Evolutionary conservation across 257 asterid genomes (phyloP), one percentile per base, ranked within the genome.

Genomic region (Echites panduratus): DNA sequence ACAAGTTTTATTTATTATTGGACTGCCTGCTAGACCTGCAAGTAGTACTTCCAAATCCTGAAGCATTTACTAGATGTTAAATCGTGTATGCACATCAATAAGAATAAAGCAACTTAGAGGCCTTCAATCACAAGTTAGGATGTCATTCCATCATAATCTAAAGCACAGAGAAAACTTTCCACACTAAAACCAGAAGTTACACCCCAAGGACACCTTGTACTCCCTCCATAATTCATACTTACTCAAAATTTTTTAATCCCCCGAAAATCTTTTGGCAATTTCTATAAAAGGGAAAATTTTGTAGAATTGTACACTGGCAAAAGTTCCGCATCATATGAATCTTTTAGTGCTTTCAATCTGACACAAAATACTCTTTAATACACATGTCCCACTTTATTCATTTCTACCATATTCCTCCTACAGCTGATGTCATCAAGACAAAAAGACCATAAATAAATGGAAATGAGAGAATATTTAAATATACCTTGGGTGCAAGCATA

Each of bases 401-500:
- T 32, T 32, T 32, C 49, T 19, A 38, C 49, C 1, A 64, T 35
- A 59, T 64, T 17, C 38, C 16, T 64, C 14, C 38, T 17, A 20
- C 13, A 17, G 68, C 13, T 16, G 10, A 17, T 35, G 16, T 11
- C 26, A 70, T 49, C 64, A 27, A 17, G 45, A 22, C 70, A 49
- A 71, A n/a, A 66, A 76, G 22, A 40, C 24, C 13, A 26, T 4
- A 63, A 48, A 27, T 16, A 27, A 44, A 6, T 56, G 58, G 50
- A 35, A 14, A 49, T 47, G 73, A 72, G 64, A 58, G 11, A 70
- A 44, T 5, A 24, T 41, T 63, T 17, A 40, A 59, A n/a, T 41
- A 59, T 87, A 91, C 98, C 97, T 87, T 94, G 24, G 98, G 96
- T 41, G 98, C 97, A 78, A 91, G 89, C 96, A 87, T 95, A 82